Percentiles rank a stretch among this genome's conserved stretches.
Conservation (phyloP, 2,329 filamentous ascomycete species). For the Akanthomyces lecanii region DNA sequence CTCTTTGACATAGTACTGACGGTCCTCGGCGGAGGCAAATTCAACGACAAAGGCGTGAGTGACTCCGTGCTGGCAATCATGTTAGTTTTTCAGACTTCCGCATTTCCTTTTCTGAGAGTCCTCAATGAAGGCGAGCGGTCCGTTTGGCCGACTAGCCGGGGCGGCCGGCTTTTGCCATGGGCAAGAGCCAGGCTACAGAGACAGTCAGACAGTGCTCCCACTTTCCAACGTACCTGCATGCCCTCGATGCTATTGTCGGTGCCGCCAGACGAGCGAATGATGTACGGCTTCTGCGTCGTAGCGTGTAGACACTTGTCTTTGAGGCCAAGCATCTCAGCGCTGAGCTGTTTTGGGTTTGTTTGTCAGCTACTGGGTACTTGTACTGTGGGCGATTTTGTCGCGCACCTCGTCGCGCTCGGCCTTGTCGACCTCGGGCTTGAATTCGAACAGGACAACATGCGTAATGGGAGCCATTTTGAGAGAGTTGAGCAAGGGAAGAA, state of each 20-base stretch:
- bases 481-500: not conserved
- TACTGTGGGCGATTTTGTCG: slow-evolving; percentile 4
- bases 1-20: slow-evolving; percentile 61
- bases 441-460: slow-evolving; percentile 64
- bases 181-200: too few relatives aligned
- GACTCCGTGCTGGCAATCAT: slow-evolving; percentile 46
- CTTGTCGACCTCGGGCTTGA: slow-evolving; percentile 46
- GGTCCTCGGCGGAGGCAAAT: slow-evolving; percentile 59
- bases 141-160: too few relatives aligned
- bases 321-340: slow-evolving; percentile 41
- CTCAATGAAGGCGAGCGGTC: too few relatives aligned
- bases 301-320: slow-evolving; percentile 59
- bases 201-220: too few relatives aligned
- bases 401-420: slow-evolving; percentile 53
- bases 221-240: slow-evolving; percentile 43
- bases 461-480: slow-evolving; percentile 50
- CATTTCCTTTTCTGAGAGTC: not conserved
- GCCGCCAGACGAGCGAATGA: slow-evolving; percentile 55
- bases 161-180: too few relatives aligned
- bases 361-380: not conserved
- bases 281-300: slow-evolving; percentile 53
- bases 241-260: slow-evolving; percentile 58
- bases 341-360: slow-evolving; percentile 22
- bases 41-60: slow-evolving; percentile 66
- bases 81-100: not conserved